Evolutionary conservation across 352 stramenopile species (phyloP).

Genomic region (Phytophthora pisi): DNA sequence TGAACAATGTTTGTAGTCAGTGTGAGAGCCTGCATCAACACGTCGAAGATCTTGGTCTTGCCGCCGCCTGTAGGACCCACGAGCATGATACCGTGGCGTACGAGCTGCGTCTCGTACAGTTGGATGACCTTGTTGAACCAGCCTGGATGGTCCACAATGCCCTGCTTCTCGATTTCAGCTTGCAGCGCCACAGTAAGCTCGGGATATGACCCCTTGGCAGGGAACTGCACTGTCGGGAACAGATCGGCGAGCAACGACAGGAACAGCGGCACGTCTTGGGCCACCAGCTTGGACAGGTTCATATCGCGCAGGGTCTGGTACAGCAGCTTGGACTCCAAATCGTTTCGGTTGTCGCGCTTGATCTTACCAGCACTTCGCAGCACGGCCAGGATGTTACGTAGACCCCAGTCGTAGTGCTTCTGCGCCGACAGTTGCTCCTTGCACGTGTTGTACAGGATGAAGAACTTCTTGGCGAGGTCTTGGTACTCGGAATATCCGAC

Average conservation of each 20-base stretch:
- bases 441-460: slow-evolving; percentile 91
- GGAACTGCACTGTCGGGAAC: slow-evolving; percentile 93
- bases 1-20: slow-evolving; percentile 93
- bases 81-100: slow-evolving; percentile 99
- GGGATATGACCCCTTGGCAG: slow-evolving; percentile 95
- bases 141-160: slow-evolving; percentile 85
- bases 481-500: slow-evolving; percentile 95
- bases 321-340: slow-evolving; percentile 88
- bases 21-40: slow-evolving; percentile 93
- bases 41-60: slow-evolving; percentile 98
- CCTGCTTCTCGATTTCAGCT: slow-evolving; percentile 92
- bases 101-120: slow-evolving; percentile 98
- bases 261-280: slow-evolving; percentile 98
- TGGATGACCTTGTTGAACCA: slow-evolving; percentile 98
- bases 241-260: slow-evolving; percentile 96
- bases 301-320: slow-evolving; percentile 95
- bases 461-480: slow-evolving; percentile 93
- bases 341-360: slow-evolving; percentile 90
- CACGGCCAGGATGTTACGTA: slow-evolving; percentile 92
- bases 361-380: slow-evolving; percentile 90
- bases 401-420: slow-evolving; percentile 93
- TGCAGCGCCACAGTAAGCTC: slow-evolving; percentile 92
- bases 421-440: slow-evolving; percentile 93
- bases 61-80: slow-evolving; percentile 96
- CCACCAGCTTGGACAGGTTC: slow-evolving; percentile 98